Evolutionary conservation across 148 eudicot species (phyloP), one percentile per base, ranked within the genome.

Genomic region (Rhododendron ovatum): DNA sequence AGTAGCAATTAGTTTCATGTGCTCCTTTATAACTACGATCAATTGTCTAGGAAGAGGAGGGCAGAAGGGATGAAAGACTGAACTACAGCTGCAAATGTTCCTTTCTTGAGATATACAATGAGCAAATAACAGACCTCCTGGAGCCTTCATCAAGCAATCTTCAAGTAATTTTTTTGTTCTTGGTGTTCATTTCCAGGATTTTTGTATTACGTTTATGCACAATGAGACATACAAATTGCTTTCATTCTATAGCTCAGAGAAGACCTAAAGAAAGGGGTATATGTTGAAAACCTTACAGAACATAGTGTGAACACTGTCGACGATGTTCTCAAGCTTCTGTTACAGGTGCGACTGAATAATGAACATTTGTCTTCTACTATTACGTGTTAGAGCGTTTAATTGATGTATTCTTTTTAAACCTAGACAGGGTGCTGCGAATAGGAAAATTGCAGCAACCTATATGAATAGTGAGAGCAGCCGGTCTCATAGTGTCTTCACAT

Each of bases 391-490:
- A 45, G 61, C 47, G 11, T 78, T 80, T 5, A 35, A 33, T 82
- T 82, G 80, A 75, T 45, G 33, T 43, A 35, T 14, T 65, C 7
- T 63, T 15, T 81, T 57, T 55, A 78, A 80, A 74, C 80, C 85
- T 45, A 14, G 71, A 85, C 87, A 93, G 96, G 96, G 96, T 84
- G 89, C 92, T 82, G 89, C 94, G 84, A 93, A 93, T 80, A 92
- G 96, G 89, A 93, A 92, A 89, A 91, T 92, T 81, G 94, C 96
- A 51, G 96, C 94, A 84, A 93, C 94, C 39, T 80, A 92, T 71
- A 93, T 93, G 96, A 93, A 93, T 74, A 88, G 93, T 57, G 94
- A 93, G 89, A 93, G 96, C 83, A 93, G 96, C 79, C 91, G 96
- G 80, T 93, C 96, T 57, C 94, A 93, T 75, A 93, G 96, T 81